phyloP scores from a whole-genome alignment of 169 alveolate genomes.

The Toxoplasma gondii region DNA sequence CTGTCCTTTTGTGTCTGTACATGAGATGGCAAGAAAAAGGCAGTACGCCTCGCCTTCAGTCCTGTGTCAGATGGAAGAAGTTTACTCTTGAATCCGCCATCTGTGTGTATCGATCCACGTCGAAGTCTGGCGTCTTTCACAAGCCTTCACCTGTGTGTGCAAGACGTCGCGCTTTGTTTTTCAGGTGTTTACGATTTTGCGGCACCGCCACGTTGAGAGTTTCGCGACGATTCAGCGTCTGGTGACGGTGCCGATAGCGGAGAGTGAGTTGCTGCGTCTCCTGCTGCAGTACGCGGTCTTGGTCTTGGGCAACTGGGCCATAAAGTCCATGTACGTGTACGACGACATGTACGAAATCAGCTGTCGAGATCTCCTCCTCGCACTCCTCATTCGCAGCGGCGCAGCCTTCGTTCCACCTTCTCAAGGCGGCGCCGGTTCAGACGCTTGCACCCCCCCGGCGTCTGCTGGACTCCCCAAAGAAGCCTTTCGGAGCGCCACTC shows the following conservation, averaged over 20 bases:
- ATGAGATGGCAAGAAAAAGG: too few species aligned
- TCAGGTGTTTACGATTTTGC: slow-evolving; percentile 38
- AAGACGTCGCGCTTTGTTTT: background rate
- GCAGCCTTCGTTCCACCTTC: too few species aligned
- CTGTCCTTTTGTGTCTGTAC: too few species aligned
- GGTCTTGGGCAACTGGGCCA: slow-evolving; percentile 64
- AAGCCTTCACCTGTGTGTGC: too few species aligned
- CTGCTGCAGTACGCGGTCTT: slow-evolving; percentile 18
- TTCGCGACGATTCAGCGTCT: slow-evolving; percentile 26
- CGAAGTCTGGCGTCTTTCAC: too few species aligned
- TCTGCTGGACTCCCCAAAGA: slow-evolving; percentile 39
- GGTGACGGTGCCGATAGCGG: slow-evolving; percentile 42
- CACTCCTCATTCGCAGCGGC: slow-evolving; percentile 44
- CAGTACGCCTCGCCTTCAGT: too few species aligned
- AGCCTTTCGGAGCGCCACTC: slow-evolving; percentile 21
- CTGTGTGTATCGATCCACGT: too few species aligned
- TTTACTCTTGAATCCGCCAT: too few species aligned
- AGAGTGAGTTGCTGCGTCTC: slow-evolving; percentile 22
- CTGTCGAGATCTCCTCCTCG: slow-evolving; percentile 52
- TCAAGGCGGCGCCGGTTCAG: background rate
- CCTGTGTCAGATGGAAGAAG: too few species aligned
- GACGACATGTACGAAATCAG: slow-evolving; percentile 14
- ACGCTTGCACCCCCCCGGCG: background rate
- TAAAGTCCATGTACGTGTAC: slow-evolving; percentile 29
- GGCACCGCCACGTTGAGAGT: slow-evolving; percentile 47